Evolutionary conservation across 331 rosid genomes (phyloP).

Genomic region (Saraca asoca): DNA sequence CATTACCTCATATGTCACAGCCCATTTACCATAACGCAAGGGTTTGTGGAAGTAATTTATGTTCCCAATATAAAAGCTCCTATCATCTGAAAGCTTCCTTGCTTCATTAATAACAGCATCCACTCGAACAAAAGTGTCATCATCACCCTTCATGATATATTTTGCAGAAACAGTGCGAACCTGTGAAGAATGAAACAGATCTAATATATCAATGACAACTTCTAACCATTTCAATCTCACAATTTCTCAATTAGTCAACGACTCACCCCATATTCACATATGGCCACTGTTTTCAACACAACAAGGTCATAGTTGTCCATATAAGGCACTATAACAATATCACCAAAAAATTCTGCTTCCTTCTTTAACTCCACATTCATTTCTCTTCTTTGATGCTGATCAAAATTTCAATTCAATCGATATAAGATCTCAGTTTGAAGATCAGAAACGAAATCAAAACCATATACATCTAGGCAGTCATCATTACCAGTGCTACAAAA

Average conservation of each 20-base stretch:
- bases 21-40: conserved; percentile 95
- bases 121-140: conserved; percentile 83
- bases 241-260: conserved; percentile 18
- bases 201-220: conserved; percentile 8
- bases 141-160: conserved; percentile 91
- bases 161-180: conserved; percentile 64
- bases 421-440: conserved; percentile 16
- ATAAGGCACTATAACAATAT: conserved; percentile 90
- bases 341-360: conserved; percentile 91
- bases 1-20: conserved; percentile 86
- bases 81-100: conserved; percentile 46
- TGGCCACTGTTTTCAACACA: conserved; percentile 92
- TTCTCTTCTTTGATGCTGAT: conserved; percentile 73
- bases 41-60: conserved; percentile 82
- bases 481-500: conserved; percentile 79
- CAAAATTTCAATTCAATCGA: conserved; percentile 25
- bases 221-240: conserved; percentile 13
- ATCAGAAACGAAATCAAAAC: neutral
- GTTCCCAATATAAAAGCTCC: conserved; percentile 83
- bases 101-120: conserved; percentile 61
- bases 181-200: conserved; percentile 49
- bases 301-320: conserved; percentile 93
- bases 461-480: conserved; percentile 22
- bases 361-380: conserved; percentile 73
- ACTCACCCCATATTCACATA: conserved; percentile 95